Evolutionary conservation across 1,139 yeast genomes (phyloP), one percentile per base, ranked within the genome.

Genomic region (Suhomyces bribrorum): DNA sequence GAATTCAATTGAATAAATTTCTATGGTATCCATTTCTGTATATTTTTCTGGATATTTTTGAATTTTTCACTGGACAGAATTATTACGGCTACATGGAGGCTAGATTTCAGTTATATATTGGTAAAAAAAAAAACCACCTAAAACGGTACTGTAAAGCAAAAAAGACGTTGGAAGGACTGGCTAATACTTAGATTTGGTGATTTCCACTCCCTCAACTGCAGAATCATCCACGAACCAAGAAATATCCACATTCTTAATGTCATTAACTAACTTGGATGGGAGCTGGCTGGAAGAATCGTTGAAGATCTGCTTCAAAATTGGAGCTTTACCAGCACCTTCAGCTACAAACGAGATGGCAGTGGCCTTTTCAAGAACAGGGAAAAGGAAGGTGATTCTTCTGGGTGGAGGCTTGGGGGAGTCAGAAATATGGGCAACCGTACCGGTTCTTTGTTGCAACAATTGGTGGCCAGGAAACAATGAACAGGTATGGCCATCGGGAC

Each of bases 311-410:
- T 77, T 77, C 61, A 90, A 69, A 31, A 85, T 73, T 0, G 79
- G 73, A n/a, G 88, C 86, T 64, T 89, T 89, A 26, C 86, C 85
- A 13, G 83, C 83, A 41, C 97, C 96, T 59, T 87, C 92, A 13
- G 96, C 96, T 34, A 88, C 92, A 64, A 88, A 89, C 1, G 88
- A 84, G 51, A 89, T 77, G 32, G 76, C 59, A 14, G 65, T 57
- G 14, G 85, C 83, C 22, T 61, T 65, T 44, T 68, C 72, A 52
- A 83, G 71, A 4, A 79, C 79, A 4, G 85, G 85, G 62, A 81
- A 77, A 6, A 89, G 83, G 53, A 83, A 66, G 7, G 88, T 81
- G 56, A 83, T 80, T 64, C 90, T 76, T 62, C 85, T 73, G 57
- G 88, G 85, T 23, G 90, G 90, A 15, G 86, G 88, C 61, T 83